phyloP scores from a whole-genome alignment of 2,329 filamentous ascomycete species.

The Trichoderma sp. region DNA sequence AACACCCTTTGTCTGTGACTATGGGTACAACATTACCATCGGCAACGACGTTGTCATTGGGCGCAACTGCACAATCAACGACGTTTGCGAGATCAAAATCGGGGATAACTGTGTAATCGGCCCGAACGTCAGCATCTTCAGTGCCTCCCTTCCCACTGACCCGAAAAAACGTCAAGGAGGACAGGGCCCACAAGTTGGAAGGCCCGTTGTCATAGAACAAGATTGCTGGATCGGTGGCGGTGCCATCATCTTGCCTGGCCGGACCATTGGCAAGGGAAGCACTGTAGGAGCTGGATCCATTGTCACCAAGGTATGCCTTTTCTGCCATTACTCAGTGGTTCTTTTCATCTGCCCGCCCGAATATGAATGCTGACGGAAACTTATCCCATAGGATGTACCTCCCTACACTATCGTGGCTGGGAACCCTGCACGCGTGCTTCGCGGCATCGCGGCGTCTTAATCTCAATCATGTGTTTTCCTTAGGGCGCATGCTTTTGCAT shows the following conservation, averaged over 20 bases:
- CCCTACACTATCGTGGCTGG: slow-evolving; percentile 71
- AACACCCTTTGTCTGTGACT: slow-evolving; percentile 88
- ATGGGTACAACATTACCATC: slow-evolving; percentile 92
- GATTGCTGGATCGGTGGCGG: slow-evolving; percentile 84
- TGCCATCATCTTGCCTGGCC: slow-evolving; percentile 75
- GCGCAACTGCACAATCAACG: slow-evolving; percentile 81
- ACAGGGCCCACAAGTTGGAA: slow-evolving; percentile 71
- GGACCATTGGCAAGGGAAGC: slow-evolving; percentile 77
- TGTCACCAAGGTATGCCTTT: slow-evolving; percentile 69
- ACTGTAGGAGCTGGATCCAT: slow-evolving; percentile 83
- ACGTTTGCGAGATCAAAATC: slow-evolving; percentile 82
- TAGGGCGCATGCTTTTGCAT: slow-evolving; percentile 30
- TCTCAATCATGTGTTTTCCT: slow-evolving; percentile 8
- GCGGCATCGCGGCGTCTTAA: slow-evolving; percentile 42
- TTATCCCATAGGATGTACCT: slow-evolving; percentile 58
- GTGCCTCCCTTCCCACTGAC: slow-evolving; percentile 72
- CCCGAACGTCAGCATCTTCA: slow-evolving; percentile 85
- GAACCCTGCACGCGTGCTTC: slow-evolving; percentile 66
- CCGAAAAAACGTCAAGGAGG: slow-evolving; percentile 74
- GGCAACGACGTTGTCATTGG: slow-evolving; percentile 84
- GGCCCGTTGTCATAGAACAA: slow-evolving; percentile 76
- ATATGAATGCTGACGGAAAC: slow-evolving; percentile 31
- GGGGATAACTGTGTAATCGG: slow-evolving; percentile 78
- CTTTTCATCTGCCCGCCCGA: not conserved
- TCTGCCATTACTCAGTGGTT: too few relatives aligned